Evolutionary conservation across 164 flowering plant species (phyloP).

Genomic region (Protea cynaroides): DNA sequence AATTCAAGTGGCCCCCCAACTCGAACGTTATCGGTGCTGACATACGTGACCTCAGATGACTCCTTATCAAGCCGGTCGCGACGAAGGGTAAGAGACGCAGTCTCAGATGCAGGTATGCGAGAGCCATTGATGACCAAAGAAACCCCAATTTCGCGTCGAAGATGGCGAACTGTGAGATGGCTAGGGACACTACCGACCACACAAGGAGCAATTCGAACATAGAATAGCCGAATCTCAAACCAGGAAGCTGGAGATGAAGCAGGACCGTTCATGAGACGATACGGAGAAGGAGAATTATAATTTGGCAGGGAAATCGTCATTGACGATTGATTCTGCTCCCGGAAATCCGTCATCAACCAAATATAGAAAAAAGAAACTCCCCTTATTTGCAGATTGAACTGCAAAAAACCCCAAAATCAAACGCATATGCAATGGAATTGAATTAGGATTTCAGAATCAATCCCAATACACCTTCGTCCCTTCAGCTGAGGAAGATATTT

Average conservation of each 20-base stretch:
- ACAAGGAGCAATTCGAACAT: conserved; percentile 66
- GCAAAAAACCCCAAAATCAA: background rate
- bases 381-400: no score
- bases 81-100: conserved; percentile 46
- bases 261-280: conserved; percentile 18
- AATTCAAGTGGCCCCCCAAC: conserved; percentile 66
- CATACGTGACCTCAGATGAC: conserved; percentile 74
- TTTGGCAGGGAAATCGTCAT: conserved; percentile 3
- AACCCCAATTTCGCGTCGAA: conserved; percentile 54
- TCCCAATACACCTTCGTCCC: background rate
- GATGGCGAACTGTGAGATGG: conserved; percentile 54
- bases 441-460: conserved; percentile 3
- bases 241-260: conserved; percentile 28
- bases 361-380: background rate
- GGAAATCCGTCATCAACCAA: background rate
- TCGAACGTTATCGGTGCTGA: conserved; percentile 73
- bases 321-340: background rate
- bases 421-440: background rate
- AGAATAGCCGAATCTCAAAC: conserved; percentile 59
- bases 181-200: conserved; percentile 47
- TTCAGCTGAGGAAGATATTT: background rate
- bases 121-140: conserved; percentile 67
- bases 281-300: conserved; percentile 8
- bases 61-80: conserved; percentile 72
- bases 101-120: conserved; percentile 50